Evolutionary conservation across 2,329 filamentous ascomycete genomes (phyloP).

Genomic region (Phaeosphaeriaceae sp.): DNA sequence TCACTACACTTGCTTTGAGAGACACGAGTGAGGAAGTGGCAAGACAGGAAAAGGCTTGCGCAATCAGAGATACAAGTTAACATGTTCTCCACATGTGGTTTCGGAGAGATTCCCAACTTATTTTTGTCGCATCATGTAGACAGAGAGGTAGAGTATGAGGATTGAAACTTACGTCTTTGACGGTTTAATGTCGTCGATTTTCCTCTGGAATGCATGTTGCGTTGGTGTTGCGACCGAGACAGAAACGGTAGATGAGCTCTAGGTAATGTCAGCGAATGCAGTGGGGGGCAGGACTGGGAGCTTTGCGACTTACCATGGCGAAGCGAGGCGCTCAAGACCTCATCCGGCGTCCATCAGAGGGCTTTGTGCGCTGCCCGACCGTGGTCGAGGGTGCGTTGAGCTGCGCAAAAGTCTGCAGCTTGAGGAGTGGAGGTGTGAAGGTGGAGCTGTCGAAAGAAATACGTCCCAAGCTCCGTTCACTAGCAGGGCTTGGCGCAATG

Average conservation of each 20-base stretch:
- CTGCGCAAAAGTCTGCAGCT: slow-evolving; percentile 39
- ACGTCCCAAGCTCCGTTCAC: slow-evolving; percentile 29
- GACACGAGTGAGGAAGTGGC: neutral
- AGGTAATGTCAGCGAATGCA: slow-evolving; percentile 15
- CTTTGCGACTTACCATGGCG: slow-evolving; percentile 42
- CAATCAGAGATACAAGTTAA: slow-evolving; percentile 79
- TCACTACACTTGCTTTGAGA: neutral
- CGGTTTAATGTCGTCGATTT: slow-evolving; percentile 82
- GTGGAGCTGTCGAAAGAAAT: slow-evolving; percentile 31
- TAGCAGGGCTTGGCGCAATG: slow-evolving; percentile 28
- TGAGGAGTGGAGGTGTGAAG: slow-evolving; percentile 27
- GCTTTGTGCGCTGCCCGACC: slow-evolving; percentile 36
- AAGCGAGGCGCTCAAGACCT: slow-evolving; percentile 38
- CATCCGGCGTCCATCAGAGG: slow-evolving; percentile 47
- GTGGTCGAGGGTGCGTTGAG: slow-evolving; percentile 37
- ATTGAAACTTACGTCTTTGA: slow-evolving; percentile 79
- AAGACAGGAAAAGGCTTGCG: slow-evolving; percentile 28
- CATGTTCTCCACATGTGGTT: slow-evolving; percentile 85
- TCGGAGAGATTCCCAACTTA: slow-evolving; percentile 99
- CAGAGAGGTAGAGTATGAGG: slow-evolving; percentile 6
- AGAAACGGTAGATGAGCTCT: slow-evolving; percentile 72
- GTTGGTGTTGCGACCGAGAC: slow-evolving; percentile 75
- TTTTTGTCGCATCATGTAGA: slow-evolving; percentile 76
- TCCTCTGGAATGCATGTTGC: slow-evolving; percentile 78
- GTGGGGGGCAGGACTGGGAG: slow-evolving; percentile 7